Base-by-base conservation (phyloP, 139 green algal species). In the Coelastrella sp. region DNA sequence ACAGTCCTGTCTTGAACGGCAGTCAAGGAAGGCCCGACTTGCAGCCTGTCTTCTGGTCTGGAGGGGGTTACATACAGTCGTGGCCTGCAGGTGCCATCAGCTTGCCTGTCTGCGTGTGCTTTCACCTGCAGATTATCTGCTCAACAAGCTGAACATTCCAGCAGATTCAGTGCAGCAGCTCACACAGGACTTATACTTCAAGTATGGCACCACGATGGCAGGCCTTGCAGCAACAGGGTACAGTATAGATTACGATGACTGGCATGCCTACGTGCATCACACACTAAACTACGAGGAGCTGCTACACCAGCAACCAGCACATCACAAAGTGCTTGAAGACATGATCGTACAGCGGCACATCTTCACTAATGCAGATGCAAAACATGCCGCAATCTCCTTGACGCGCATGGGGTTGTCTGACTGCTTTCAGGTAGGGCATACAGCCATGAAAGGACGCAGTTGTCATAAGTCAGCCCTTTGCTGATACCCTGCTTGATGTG, bases 291-390 rank as follows among this genome's bases (percentile, higher is more conserved):
- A 97, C 72, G 37, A 92, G 13, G 15, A 82, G 23, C 67, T 96
- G 45, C 87, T 96, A 81, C 81, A 92, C 11, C 51, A 43, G 43
- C 32, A 78, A 43, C 78, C 78, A 63, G 60, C 73, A 30, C 53
- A 85, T 79, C 69, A 85, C 8, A 43, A 86, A 62, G 30, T 73
- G 13, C 7, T 85, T 19, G 11, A 40, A n/a, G 84, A 68, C 35
- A 89, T 95, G n/a, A 51, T 66, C 25, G n/a, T 93, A 38, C 88
- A 91, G 38, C 93, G 94, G 81, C 94, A 91, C 69, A 89, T 98
- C 11, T 94, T 98, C 71, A 98, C 95, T 6, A 98, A 98, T 69
- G 95, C 95, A 5, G 94, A 98, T 80, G 40, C 53, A 0, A 81
- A 79, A 71, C 95, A 98, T 45, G 89, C 94, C 21, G 81, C 92